A percentile compares a stretch with the other conserved stretches of the same genome.
Conservation (phyloP, 1,139 yeast species). For the Candida sp. region DNA sequence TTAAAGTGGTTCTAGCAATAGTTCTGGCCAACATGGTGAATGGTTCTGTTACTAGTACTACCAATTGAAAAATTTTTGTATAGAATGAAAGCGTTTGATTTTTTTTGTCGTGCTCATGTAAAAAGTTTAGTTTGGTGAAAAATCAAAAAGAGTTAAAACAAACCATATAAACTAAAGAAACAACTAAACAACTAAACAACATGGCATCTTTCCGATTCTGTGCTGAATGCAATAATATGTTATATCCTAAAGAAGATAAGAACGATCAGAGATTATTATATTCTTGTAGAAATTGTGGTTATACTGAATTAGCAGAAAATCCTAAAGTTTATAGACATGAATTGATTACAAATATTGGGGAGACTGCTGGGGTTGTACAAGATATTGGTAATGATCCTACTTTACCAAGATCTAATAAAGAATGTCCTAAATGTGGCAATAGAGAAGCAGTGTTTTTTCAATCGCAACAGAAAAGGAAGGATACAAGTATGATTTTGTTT, state of each 20-base stretch:
- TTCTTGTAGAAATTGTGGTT: slow-evolving; percentile 94
- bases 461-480: slow-evolving; percentile 91
- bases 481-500: slow-evolving; percentile 93
- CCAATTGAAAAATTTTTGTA: not conserved
- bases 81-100: not conserved
- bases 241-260: slow-evolving; percentile 97
- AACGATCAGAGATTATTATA: slow-evolving; percentile 68
- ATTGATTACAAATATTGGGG: slow-evolving; percentile 83
- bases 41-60: not conserved
- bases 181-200: slow-evolving; percentile 2
- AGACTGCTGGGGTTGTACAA: slow-evolving; percentile 97
- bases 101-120: not conserved
- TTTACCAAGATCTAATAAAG: slow-evolving; percentile 88
- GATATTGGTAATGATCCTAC: slow-evolving; percentile 98
- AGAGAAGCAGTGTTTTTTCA: slow-evolving; percentile 96
- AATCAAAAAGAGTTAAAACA: not conserved
- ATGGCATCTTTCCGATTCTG: slow-evolving; percentile 95
- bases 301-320: slow-evolving; percentile 88
- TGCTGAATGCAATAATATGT: slow-evolving; percentile 95
- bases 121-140: not conserved
- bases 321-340: slow-evolving; percentile 93
- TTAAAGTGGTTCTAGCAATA: slow-evolving; percentile 34
- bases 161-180: too few relatives aligned
- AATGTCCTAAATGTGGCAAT: slow-evolving; percentile 86
- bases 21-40: slow-evolving; percentile 30